Percentiles rank a stretch among this genome's conserved stretches.
phyloP scores from a whole-genome alignment of 441 rosid species.

The Jatropha multifida region DNA sequence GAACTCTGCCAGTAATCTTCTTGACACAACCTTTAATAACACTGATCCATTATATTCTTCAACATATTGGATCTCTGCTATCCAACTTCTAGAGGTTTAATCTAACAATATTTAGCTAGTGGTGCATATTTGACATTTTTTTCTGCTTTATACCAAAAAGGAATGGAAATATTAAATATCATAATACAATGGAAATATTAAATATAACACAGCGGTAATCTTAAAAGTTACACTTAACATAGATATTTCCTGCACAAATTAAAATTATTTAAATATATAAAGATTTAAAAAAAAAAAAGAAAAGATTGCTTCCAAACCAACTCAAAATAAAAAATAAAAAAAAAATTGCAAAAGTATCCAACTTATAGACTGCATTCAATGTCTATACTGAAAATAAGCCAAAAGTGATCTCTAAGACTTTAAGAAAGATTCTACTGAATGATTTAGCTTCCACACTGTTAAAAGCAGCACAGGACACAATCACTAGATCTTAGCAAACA shows the following conservation, averaged over 20 bases:
- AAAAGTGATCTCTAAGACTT: background rate
- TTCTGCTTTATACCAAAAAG: too few relatives aligned
- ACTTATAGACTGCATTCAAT: background rate
- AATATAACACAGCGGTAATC: background rate
- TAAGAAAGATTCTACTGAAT: background rate
- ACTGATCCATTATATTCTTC: too few relatives aligned
- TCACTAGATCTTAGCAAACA: constrained; percentile 8
- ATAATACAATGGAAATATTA: too few relatives aligned
- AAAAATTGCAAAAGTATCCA: background rate
- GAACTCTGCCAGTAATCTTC: too few relatives aligned
- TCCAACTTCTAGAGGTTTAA: too few relatives aligned
- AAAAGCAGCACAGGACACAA: background rate
- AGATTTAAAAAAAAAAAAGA: background rate
- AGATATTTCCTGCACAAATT: background rate
- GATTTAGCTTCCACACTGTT: background rate
- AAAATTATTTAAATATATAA: background rate
- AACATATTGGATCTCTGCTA: too few relatives aligned
- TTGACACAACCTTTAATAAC: too few relatives aligned
- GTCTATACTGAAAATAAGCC: background rate
- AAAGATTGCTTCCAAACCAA: background rate
- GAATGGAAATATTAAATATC: background rate
- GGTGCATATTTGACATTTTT: too few relatives aligned
- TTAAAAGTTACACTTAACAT: background rate
- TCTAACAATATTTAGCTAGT: too few relatives aligned
- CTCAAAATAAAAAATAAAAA: background rate